phyloP scores from a whole-genome alignment of 1,284 basidiomycete species.

The Cryptococcus hybrid region DNA sequence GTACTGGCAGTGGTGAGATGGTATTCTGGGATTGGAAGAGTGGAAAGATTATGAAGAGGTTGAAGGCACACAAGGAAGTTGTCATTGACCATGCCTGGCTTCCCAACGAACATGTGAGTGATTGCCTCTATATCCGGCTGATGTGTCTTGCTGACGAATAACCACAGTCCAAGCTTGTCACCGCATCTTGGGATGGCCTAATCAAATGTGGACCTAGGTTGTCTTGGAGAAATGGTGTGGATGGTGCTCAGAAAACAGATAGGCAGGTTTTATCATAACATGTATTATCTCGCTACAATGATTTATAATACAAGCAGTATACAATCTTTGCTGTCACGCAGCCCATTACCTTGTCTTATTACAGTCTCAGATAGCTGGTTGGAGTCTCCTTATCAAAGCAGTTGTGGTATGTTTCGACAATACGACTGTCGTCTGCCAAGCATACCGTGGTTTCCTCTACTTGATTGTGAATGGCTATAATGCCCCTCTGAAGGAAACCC shows the following conservation, averaged over 20 bases:
- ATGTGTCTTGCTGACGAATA: conserved; percentile 1
- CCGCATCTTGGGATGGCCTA: conserved; percentile 94
- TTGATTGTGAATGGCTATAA: background rate
- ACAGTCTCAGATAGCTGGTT: background rate
- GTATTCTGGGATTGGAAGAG: conserved; percentile 99
- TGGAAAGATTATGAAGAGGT: conserved; percentile 84
- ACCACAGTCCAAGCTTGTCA: conserved; percentile 83
- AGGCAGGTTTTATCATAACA: background rate
- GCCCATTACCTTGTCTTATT: background rate
- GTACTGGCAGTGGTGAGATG: conserved; percentile 90
- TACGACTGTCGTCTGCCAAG: background rate
- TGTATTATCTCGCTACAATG: background rate
- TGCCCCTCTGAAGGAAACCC: background rate
- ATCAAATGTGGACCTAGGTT: conserved; percentile 85
- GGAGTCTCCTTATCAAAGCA: background rate
- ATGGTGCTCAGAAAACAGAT: background rate
- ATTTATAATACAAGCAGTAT: background rate
- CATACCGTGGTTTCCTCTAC: background rate
- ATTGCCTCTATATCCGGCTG: background rate
- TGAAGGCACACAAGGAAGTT: conserved; percentile 89
- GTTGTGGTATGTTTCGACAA: background rate
- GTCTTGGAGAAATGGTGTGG: background rate
- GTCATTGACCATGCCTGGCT: conserved; percentile 98
- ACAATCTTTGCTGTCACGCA: background rate
- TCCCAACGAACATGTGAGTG: conserved; percentile 89